Conservation (phyloP, 371 early-diverging fungal genomes). For the Nematocida homosporus region DNA sequence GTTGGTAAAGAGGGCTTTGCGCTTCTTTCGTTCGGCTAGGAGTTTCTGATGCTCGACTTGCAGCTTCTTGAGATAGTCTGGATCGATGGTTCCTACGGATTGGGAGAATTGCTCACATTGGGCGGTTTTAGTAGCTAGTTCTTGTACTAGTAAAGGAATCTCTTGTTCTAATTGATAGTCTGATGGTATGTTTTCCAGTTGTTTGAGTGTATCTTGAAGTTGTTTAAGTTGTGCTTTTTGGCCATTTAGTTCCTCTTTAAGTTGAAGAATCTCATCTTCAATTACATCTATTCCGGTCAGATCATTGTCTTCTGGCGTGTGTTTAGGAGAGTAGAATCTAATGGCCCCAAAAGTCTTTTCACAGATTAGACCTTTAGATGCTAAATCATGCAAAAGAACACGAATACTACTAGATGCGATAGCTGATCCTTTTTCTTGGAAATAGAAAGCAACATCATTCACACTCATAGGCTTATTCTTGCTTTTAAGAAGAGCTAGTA, state of each 20-base stretch:
- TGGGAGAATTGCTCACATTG: neutral
- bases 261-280: neutral
- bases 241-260: neutral
- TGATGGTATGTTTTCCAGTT: constrained; percentile 9
- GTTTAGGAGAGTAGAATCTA: constrained; percentile 21
- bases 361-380: neutral
- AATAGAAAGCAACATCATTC: constrained; percentile 7
- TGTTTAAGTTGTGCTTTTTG: neutral
- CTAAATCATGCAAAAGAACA: neutral
- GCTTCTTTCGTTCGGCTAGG: constrained; percentile 34
- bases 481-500: no score
- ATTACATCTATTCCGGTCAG: neutral
- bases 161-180: constrained; percentile 11
- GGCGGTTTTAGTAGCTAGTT: constrained; percentile 47
- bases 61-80: constrained; percentile 52
- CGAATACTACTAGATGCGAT: neutral
- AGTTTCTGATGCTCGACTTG: constrained; percentile 16
- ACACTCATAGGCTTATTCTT: constrained; percentile 38
- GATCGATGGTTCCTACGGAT: constrained; percentile 25
- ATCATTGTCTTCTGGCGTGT: constrained; percentile 22
- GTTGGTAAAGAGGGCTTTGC: constrained; percentile 55
- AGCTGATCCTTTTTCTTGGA: neutral
- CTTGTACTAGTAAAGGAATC: constrained; percentile 22
- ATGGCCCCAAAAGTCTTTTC: neutral
- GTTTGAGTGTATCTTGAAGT: neutral